Evolutionary conservation across 2,329 filamentous ascomycete species (phyloP).

Genomic region (Akanthomyces uredinophilus): DNA sequence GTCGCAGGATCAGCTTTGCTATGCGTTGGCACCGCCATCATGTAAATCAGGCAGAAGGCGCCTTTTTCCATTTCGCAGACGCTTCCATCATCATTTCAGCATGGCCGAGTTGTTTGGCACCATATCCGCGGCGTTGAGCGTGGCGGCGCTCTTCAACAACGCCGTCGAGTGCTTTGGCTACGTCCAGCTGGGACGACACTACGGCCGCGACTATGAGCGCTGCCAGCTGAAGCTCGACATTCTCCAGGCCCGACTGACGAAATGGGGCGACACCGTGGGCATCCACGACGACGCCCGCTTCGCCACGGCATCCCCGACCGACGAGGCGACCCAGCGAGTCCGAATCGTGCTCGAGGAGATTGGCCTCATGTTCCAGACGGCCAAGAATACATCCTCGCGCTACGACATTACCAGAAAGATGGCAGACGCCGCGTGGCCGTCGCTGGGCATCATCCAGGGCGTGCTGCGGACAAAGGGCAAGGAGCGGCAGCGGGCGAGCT

Average conservation of each 20-base stretch:
- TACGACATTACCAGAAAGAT: slow-evolving; percentile 19
- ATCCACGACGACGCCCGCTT: slow-evolving; percentile 27
- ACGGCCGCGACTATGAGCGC: slow-evolving; percentile 29
- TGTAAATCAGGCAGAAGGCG: background rate
- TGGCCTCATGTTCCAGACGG: slow-evolving; percentile 20
- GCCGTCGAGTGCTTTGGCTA: slow-evolving; percentile 37
- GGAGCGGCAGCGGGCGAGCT: slow-evolving; percentile 18
- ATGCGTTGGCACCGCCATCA: background rate
- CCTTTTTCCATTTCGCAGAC: background rate
- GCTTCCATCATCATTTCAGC: background rate
- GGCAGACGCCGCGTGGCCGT: slow-evolving; percentile 12
- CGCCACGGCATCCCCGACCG: slow-evolving; percentile 6
- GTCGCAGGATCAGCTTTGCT: background rate
- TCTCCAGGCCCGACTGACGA: slow-evolving; percentile 26
- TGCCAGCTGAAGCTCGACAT: slow-evolving; percentile 29
- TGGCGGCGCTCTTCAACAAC: slow-evolving; percentile 32
- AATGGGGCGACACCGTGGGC: slow-evolving; percentile 30
- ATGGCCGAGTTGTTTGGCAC: slow-evolving; percentile 22
- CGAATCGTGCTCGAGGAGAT: slow-evolving; percentile 24
- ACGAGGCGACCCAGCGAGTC: slow-evolving; percentile 16
- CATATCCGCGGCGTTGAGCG: slow-evolving; percentile 26
- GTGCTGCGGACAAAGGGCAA: background rate
- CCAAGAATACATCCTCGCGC: slow-evolving; percentile 12
- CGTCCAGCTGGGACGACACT: slow-evolving; percentile 32
- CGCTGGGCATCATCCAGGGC: slow-evolving; percentile 8